A percentile compares a stretch with the other conserved stretches of the same genome.
Conservation (phyloP, 2,329 filamentous ascomycete species). For the Sclerotinia spermophila region DNA sequence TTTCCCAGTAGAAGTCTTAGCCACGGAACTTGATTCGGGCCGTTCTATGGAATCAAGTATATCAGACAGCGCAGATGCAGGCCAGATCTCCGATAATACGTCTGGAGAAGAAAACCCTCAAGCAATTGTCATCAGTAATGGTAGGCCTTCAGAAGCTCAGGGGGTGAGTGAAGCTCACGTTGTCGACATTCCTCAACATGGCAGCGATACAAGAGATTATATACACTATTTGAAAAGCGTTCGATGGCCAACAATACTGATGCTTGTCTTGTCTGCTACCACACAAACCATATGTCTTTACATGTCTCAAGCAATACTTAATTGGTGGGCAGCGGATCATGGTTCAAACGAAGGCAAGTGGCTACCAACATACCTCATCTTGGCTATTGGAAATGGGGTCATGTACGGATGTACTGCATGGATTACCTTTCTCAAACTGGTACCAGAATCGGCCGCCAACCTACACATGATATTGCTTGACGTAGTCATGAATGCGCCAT, state of each 20-base stretch:
- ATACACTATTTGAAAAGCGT: not conserved
- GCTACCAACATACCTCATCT: not conserved
- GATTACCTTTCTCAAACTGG: not conserved
- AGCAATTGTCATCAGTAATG: not conserved
- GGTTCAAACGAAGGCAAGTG: not conserved
- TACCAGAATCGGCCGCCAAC: conserved; percentile 17
- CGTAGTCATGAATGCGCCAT: conserved; percentile 43
- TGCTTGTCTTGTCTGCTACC: not conserved
- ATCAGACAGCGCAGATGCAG: not conserved
- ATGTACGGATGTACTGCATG: not conserved
- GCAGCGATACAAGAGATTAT: not conserved
- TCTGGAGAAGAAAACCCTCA: not conserved
- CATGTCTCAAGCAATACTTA: not conserved
- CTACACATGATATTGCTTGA: conserved; percentile 48
- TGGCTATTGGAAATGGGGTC: not conserved
- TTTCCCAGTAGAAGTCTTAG: not conserved
- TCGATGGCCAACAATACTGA: not conserved
- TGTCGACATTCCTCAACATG: not conserved
- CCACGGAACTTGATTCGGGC: not conserved
- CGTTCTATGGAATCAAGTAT: not conserved
- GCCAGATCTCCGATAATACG: not conserved
- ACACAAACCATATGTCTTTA: not conserved
- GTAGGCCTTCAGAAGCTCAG: not conserved
- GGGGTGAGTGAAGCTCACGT: not conserved
- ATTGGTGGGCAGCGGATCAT: not conserved